Evolutionary conservation across 495 filamentous ascomycete species (phyloP).

Genomic region (Penicillium lividum): DNA sequence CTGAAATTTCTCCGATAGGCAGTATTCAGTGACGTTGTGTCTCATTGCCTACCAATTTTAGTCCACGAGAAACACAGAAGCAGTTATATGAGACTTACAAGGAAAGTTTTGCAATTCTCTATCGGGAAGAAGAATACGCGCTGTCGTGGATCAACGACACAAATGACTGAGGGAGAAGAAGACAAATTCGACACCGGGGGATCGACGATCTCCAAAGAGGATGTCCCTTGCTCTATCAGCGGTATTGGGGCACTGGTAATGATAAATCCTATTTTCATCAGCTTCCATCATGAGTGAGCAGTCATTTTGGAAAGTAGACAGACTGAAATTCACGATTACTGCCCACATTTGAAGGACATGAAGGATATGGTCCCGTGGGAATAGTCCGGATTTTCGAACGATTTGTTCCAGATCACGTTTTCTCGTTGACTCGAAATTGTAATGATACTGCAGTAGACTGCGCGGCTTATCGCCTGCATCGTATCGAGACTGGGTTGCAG

Average conservation of each 20-base stretch:
- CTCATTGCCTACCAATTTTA: neutral
- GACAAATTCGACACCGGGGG: neutral
- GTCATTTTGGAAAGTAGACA: neutral
- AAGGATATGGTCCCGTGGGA: neutral
- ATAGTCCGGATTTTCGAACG: neutral
- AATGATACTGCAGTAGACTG: neutral
- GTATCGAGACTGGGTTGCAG: neutral
- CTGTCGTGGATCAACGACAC: slow-evolving; percentile 1
- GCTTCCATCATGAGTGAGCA: neutral
- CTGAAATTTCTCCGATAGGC: neutral
- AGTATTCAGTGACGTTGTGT: neutral
- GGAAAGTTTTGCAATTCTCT: neutral
- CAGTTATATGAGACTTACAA: neutral
- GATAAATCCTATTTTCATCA: slow-evolving; percentile 1
- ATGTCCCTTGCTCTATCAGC: neutral
- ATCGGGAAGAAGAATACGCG: slow-evolving; percentile 1
- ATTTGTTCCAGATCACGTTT: slow-evolving; percentile 1
- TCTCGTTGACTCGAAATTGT: neutral
- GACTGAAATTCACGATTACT: slow-evolving; percentile 6
- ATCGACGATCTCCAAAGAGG: neutral
- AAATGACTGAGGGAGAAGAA: neutral
- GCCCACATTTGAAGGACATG: slow-evolving; percentile 3
- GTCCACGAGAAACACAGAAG: neutral
- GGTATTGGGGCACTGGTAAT: slow-evolving; percentile 1
- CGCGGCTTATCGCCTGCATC: neutral